These are phyloP conservation scores for Penicillium sp. DNA, from an alignment of 2,329 filamentous ascomycete species.

Conservation along the genomic window DNA sequence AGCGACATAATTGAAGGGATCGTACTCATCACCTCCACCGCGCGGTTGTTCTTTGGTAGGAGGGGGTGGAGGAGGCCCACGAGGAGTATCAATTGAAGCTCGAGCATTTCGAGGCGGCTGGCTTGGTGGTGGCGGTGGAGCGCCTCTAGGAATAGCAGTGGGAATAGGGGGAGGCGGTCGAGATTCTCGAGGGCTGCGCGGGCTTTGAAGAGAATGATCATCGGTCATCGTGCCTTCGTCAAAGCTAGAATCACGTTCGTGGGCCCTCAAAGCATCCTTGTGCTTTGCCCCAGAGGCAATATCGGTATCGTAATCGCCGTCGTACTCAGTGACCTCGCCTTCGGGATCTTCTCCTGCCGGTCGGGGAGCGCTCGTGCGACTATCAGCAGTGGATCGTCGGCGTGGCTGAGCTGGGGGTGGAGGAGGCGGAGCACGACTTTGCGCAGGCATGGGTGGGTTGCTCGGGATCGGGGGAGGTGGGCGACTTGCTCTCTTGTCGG, in stretches of 20 bases:
- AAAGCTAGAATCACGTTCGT: conserved; percentile 68
- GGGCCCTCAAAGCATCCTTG: conserved; percentile 84
- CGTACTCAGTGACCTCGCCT: conserved; percentile 85
- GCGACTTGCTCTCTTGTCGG: conserved; percentile 42
- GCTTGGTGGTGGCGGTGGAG: conserved; percentile 60
- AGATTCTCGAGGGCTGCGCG: conserved; percentile 37
- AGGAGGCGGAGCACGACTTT: conserved; percentile 61
- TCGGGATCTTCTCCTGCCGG: conserved; percentile 57
- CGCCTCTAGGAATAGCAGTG: conserved; percentile 54
- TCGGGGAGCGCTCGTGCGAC: conserved; percentile 39
- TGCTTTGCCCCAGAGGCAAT: conserved; percentile 91
- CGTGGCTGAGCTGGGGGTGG: conserved; percentile 50
- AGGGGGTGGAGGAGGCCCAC: conserved; percentile 40
- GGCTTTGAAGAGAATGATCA: conserved; percentile 48
- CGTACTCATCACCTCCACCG: conserved; percentile 49
- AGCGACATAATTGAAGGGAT: conserved; percentile 48
- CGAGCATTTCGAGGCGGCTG: conserved; percentile 49
- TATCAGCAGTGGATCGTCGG: conserved; percentile 56
- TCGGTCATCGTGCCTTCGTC: conserved; percentile 60
- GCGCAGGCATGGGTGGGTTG: conserved; percentile 39
- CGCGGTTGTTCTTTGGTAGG: conserved; percentile 40
- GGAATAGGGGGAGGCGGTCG: conserved; percentile 47
- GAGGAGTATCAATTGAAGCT: conserved; percentile 29
- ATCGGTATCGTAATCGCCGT: conserved; percentile 96
- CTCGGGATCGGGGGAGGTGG: conserved; percentile 39